Evolutionary conservation across 1,284 basidiomycete genomes (phyloP).

Genomic region (Fomitopsis schrenkii): DNA sequence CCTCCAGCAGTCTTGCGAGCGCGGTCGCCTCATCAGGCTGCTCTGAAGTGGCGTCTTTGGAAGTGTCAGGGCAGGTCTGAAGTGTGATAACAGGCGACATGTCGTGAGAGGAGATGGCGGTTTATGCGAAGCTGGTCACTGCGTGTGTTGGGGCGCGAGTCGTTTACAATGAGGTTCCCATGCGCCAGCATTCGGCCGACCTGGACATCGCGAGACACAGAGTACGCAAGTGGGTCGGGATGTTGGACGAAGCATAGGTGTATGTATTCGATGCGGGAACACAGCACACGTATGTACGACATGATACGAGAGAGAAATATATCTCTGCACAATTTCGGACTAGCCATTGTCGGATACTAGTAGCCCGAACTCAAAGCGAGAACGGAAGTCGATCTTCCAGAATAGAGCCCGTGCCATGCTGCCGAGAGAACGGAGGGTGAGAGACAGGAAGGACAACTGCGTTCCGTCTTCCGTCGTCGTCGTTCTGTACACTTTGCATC

Average conservation of each 20-base stretch:
- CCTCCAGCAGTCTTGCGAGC: slow-evolving; percentile 52
- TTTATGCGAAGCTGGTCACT: neutral
- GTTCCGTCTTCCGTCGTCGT: slow-evolving; percentile 66
- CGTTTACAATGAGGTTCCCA: neutral
- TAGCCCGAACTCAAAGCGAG: slow-evolving; percentile 80
- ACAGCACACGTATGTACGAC: slow-evolving; percentile 6
- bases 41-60: neutral
- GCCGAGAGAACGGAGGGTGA: slow-evolving; percentile 41
- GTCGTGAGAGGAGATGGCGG: neutral
- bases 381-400: slow-evolving; percentile 54
- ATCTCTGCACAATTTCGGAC: slow-evolving; percentile 76
- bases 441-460: slow-evolving; percentile 63
- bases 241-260: neutral
- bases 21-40: slow-evolving; percentile 23
- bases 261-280: neutral
- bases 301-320: slow-evolving; percentile 34
- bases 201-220: neutral
- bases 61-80: too few relatives aligned
- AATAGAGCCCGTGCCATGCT: slow-evolving; percentile 36
- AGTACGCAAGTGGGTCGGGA: too few relatives aligned
- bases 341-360: slow-evolving; percentile 44
- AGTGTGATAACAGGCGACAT: neutral
- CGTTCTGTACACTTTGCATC: slow-evolving; percentile 44
- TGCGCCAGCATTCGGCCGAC: slow-evolving; percentile 1
- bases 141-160: neutral